Base-by-base conservation (phyloP, 306 rosid genomes). In the Quercus agrifolia region DNA sequence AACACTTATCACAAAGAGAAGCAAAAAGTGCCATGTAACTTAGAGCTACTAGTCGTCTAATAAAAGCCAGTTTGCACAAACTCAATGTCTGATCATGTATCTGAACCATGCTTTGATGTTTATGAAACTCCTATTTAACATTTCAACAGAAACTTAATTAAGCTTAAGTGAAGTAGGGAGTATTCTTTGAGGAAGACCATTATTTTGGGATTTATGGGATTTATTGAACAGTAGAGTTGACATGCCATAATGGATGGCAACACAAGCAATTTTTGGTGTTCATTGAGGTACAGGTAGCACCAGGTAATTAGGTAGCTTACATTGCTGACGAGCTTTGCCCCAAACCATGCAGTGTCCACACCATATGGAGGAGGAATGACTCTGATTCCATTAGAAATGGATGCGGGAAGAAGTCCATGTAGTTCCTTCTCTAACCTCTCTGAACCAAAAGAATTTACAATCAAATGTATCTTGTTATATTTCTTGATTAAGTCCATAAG, bases 351-450 rank as follows among this genome's bases (percentile, higher is more conserved):
- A 23, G 97, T 84, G 61, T 92, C 92, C 5, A 71, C 85, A 83
- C 97, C 99, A 68, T 83, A 88, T 78, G 93, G 97, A 81, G 99
- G 97, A 72, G 97, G 95, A 70, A 86, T 64, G 80, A 89, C 94
- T 78, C 74, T 86, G 57, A 90, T 83, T 80, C 93, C 91, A 55
- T 81, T 83, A 44, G 88, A 86, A 67, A 89, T 17, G 44, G 81
- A 74, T 49, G 97, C 83, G 83, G 92, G 89, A 74, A 91, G 90
- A 71, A 87, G 85, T 62, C 72, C 87, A 38, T 55, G 86, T 33
- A 95, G 88, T 78, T 95, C 98, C 79, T 86, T 90, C 71, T 90
- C 87, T 83, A 91, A 80, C 85, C 96, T 90, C 27, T 84, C 97
- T 94, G 93, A 81, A 78, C 38, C 78, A 80, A 12, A 86, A 80